Evolutionary conservation across 2,329 filamentous ascomycete species (phyloP), one percentile per base, ranked within the genome.

Genomic region (Neofusicoccum umdonicola): DNA sequence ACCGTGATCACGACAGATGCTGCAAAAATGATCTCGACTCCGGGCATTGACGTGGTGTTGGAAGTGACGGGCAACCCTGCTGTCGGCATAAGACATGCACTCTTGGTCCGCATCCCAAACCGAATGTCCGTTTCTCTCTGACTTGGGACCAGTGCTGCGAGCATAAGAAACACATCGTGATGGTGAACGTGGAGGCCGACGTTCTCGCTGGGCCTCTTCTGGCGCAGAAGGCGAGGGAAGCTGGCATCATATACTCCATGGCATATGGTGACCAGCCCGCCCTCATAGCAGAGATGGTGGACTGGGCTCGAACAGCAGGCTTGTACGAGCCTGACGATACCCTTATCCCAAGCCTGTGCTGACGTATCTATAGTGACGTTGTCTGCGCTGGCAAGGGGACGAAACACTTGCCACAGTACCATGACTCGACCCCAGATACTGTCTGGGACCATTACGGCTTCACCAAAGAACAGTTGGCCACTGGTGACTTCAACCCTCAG

Each of bases 121-220:
- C 13, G 1, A 2, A 9, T 34, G 3, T 7, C 0, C 9, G n/a
- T n/a, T n/a, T 3, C 6, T 1, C 2, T n/a, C 47, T 57, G 4
- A 64, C 15, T 2, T 4, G 3, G 3, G 3, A 1, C 15, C 56
- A 68, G 9, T 81, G 78, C 70, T 82, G 78, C 66, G 78, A 82
- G 66, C 76, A 81, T 70, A 79, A 81, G 71, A 81, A 81, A 70
- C 80, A 82, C 69, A 81, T 82, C 56, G 79, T 82, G 31, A 81
- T 81, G 79, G 78, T 81, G 69, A 81, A 80, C 63, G 80, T 81
- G 34, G 79, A 82, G 69, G 79, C 78, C 31, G 78, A 82, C 67
- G 77, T 81, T 0, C 72, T 81, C 4, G 78, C 77, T 12, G 79
- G 79, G 2, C 79, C 79, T 7, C 69, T 81, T 1, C 69, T 81